Base-by-base conservation (phyloP, 768 basidiomycete genomes). In the Mycena albidolilacea region DNA sequence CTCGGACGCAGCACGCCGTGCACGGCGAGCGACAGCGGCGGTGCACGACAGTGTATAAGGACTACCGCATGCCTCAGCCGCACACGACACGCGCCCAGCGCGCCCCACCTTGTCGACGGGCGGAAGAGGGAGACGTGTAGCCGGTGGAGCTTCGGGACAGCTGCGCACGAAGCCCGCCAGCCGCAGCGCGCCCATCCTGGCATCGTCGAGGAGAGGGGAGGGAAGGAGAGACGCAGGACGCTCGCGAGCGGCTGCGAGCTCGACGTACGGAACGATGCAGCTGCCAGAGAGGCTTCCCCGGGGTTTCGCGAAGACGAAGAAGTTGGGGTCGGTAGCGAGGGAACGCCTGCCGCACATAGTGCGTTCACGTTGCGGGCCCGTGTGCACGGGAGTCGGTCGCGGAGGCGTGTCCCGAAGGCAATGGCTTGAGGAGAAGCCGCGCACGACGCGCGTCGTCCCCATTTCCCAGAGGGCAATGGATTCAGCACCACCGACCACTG, bases 211-310 rank as follows among this genome's bases (percentile, higher is more conserved):
- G 46, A 48, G 46, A 48, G 46, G 46, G 17, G 19, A 21, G n/a
- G n/a, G 10, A 52, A 52, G 50, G 50, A 21, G n/a, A 52, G 50
- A 52, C n/a, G 50, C n/a, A 52, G 50, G n/a, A n/a, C n/a, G n/a
- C n/a, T n/a, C n/a, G n/a, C n/a, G n/a, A n/a, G n/a, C n/a, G n/a
- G n/a, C n/a, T n/a, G n/a, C n/a, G n/a, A n/a, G n/a, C n/a, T n/a
- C n/a, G n/a, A n/a, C n/a, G n/a, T n/a, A n/a, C n/a, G n/a, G n/a
- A n/a, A n/a, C 5, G 50, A 10, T 21, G 5, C 12, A 52, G 50
- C 6, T 5, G n/a, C 50, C 5, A 21, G 50, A 52, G 12, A 52
- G 46, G 11, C 11, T 41, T 41, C 41, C 7, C 41, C 41, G 7
- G 41, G 11, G 41, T 41, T 6, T 41, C 41, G 11, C 41, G 7